These are phyloP conservation scores for Phytophthora melonis DNA, from an alignment of 352 stramenopile genomes.

Conservation along the genomic window DNA sequence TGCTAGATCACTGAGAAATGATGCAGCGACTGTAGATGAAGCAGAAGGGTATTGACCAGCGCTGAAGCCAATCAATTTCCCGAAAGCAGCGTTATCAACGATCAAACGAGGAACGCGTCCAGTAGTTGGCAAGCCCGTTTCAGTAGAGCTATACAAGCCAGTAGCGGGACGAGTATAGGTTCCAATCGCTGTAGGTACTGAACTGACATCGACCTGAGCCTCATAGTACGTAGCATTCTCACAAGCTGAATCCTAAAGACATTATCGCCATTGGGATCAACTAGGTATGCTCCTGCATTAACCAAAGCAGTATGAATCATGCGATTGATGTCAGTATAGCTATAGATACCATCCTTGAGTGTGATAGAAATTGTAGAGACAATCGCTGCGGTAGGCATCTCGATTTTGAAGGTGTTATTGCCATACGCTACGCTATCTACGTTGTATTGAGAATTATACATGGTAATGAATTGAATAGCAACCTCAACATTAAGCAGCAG, in stretches of 20 bases:
- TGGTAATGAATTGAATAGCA: not conserved
- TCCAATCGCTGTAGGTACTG: not conserved
- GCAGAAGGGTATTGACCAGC: constrained; percentile 7
- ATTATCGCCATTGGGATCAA: constrained; percentile 6
- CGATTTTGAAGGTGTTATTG: constrained; percentile 1
- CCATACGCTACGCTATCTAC: not conserved
- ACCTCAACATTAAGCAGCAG: constrained; percentile 6
- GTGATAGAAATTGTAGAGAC: not conserved
- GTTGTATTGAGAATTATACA: not conserved
- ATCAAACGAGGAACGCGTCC: constrained; percentile 3
- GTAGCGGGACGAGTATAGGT: constrained; percentile 6
- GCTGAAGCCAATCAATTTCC: constrained; percentile 2
- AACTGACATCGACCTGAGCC: constrained; percentile 7
- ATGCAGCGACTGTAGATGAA: not conserved
- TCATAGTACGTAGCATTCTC: constrained; percentile 11
- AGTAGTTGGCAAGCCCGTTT: constrained; percentile 23
- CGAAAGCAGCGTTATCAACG: constrained; percentile 15
- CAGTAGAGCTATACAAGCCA: constrained; percentile 16
- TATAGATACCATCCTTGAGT: constrained; percentile 4
- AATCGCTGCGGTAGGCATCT: constrained; percentile 2
- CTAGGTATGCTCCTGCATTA: constrained; percentile 3
- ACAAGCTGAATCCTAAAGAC: constrained; percentile 8
- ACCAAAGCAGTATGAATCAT: constrained; percentile 10
- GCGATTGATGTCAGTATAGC: constrained; percentile 8
- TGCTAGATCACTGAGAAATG: not conserved